phyloP scores from a whole-genome alignment of 164 flowering plant species.

The Santalum album region DNA sequence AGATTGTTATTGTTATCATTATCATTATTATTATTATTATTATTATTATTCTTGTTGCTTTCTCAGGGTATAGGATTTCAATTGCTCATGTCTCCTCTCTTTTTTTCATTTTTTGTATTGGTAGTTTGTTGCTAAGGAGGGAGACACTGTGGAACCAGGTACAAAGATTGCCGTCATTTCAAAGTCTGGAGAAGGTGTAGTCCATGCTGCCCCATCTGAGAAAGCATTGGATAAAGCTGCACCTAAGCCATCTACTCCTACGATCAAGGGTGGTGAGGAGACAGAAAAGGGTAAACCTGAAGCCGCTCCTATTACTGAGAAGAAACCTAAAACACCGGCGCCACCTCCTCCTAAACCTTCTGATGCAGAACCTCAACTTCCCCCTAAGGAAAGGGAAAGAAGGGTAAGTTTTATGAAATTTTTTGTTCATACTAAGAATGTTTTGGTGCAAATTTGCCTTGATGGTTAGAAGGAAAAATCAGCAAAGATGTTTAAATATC shows the following conservation, averaged over 20 bases:
- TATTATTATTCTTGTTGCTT: not conserved
- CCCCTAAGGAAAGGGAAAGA: slow-evolving; percentile 96
- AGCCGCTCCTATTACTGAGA: slow-evolving; percentile 34
- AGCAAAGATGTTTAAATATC: too few relatives aligned
- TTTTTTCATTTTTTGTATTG: too few relatives aligned
- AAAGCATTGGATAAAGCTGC: slow-evolving; percentile 20
- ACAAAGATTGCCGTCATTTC: slow-evolving; percentile 79
- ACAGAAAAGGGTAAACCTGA: slow-evolving; percentile 41
- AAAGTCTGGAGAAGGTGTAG: slow-evolving; percentile 58
- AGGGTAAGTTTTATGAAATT: slow-evolving; percentile 42
- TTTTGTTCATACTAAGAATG: too few relatives aligned
- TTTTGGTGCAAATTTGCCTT: too few relatives aligned
- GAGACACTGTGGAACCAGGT: slow-evolving; percentile 95
- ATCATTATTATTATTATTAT: not conserved
- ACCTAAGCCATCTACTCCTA: slow-evolving; percentile 16
- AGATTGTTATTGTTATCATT: not conserved
- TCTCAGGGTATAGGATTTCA: too few relatives aligned
- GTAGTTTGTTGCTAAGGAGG: slow-evolving; percentile 87
- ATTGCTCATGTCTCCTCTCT: too few relatives aligned
- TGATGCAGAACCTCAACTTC: slow-evolving; percentile 80
- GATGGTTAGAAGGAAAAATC: too few relatives aligned
- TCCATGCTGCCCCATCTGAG: slow-evolving; percentile 63
- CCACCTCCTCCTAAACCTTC: too few relatives aligned
- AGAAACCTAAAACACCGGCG: slow-evolving; percentile 42
- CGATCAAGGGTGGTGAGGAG: slow-evolving; percentile 25